These are phyloP conservation scores for Wallacemonas sp. DNA, from an alignment of 208 protist genomes.

Conservation along the genomic window DNA sequence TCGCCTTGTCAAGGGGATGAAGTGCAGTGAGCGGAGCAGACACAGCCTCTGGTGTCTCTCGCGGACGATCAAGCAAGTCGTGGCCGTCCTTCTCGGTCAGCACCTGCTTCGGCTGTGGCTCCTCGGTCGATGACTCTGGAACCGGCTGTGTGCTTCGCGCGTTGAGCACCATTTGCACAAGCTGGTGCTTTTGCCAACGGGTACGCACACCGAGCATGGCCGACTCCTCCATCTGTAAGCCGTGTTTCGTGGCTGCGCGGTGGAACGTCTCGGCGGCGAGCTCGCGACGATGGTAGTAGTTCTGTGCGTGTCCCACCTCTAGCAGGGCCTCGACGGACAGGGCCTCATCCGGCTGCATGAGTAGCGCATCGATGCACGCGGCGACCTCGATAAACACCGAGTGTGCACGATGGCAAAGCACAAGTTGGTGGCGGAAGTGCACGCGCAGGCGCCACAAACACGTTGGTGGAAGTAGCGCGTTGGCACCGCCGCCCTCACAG, in stretches of 20 bases:
- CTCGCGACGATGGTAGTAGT: constrained; percentile 86
- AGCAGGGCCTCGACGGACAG: constrained; percentile 64
- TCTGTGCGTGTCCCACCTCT: constrained; percentile 81
- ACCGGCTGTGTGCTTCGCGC: constrained; percentile 41
- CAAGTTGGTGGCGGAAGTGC: constrained; percentile 80
- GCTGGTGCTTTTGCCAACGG: constrained; percentile 87
- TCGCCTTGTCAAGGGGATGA: constrained; percentile 81
- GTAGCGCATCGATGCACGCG: constrained; percentile 61
- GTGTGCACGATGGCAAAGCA: constrained; percentile 73
- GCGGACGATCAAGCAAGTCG: constrained; percentile 79
- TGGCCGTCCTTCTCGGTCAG: constrained; percentile 83
- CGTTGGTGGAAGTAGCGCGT: constrained; percentile 37
- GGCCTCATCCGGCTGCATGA: constrained; percentile 42
- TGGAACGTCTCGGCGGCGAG: constrained; percentile 66
- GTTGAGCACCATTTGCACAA: constrained; percentile 82
- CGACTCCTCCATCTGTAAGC: constrained; percentile 67
- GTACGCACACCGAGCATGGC: constrained; percentile 89
- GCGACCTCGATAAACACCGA: constrained; percentile 61
- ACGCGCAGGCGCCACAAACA: constrained; percentile 70
- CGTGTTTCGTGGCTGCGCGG: constrained; percentile 56
- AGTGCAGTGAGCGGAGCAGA: constrained; percentile 45
- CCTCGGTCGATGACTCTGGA: constrained; percentile 20
- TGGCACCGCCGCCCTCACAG: constrained; percentile 8
- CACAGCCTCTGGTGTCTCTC: constrained; percentile 41
- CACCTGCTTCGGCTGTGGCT: constrained; percentile 44